Conservation (phyloP, 1,284 basidiomycete genomes). For the Moniliophthora roreri region DNA sequence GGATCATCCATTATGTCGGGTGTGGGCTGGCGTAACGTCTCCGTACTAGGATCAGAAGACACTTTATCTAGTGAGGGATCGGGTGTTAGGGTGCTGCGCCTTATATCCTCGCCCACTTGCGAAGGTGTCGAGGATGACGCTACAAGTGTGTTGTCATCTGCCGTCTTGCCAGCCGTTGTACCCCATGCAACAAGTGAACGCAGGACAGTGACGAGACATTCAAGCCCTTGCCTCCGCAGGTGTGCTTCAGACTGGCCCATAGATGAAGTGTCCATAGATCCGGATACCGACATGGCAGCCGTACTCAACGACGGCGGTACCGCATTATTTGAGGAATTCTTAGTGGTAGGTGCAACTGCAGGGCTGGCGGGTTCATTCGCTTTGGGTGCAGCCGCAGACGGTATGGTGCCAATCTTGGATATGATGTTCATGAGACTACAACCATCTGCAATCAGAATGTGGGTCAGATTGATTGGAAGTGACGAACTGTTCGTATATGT, state of each 20-base stretch:
- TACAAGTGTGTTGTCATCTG: conserved; percentile 31
- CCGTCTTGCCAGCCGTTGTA: conserved; percentile 52
- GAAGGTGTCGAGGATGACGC: conserved; percentile 44
- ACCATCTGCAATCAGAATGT: conserved; percentile 5
- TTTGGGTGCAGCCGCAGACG: conserved; percentile 56
- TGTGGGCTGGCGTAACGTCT: conserved; percentile 62
- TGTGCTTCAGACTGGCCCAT: conserved; percentile 80
- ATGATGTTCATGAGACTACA: conserved; percentile 88
- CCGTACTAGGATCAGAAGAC: conserved; percentile 43
- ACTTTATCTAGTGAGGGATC: conserved; percentile 55
- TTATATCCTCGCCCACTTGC: conserved; percentile 49
- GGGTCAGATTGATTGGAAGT: conserved; percentile 8
- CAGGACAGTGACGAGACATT: conserved; percentile 86
- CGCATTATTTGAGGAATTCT: conserved; percentile 38
- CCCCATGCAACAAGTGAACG: conserved; percentile 92
- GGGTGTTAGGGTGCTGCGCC: conserved; percentile 49
- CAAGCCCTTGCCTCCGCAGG: conserved; percentile 84
- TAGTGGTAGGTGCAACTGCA: conserved; percentile 53
- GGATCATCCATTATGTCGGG: conserved; percentile 88
- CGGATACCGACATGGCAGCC: conserved; percentile 65
- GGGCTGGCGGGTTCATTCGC: conserved; percentile 60
- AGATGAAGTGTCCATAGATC: conserved; percentile 62
- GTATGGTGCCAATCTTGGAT: conserved; percentile 83
- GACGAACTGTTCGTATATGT: conserved; percentile 91
- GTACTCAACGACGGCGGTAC: conserved; percentile 68